Conservation (phyloP, 2,329 filamentous ascomycete genomes). For the Fusarium globosum region DNA sequence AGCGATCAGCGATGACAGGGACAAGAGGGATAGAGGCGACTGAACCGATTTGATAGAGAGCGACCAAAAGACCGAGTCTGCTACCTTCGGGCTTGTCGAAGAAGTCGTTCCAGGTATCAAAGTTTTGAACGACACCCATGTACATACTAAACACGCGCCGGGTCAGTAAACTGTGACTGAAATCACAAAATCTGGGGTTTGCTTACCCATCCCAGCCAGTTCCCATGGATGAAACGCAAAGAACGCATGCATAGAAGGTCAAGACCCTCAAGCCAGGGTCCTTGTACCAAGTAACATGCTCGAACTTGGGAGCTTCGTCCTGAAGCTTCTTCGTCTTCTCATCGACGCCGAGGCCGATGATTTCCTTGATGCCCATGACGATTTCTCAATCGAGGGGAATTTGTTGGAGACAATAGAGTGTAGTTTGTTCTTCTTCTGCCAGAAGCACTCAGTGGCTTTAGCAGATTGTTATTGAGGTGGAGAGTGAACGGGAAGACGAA, state of each 20-base stretch:
- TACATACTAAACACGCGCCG: slow-evolving; percentile 67
- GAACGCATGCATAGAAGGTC: slow-evolving; percentile 48
- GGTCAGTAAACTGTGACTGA: slow-evolving; percentile 61
- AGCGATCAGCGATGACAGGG: slow-evolving; percentile 57
- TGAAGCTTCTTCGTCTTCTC: slow-evolving; percentile 41
- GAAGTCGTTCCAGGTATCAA: slow-evolving; percentile 64
- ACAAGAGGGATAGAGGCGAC: slow-evolving; percentile 59
- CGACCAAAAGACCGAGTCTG: slow-evolving; percentile 61
- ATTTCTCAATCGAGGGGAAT: background rate
- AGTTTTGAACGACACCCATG: slow-evolving; percentile 58
- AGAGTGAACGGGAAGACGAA: background rate
- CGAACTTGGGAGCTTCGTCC: slow-evolving; percentile 61
- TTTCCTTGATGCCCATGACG: slow-evolving; percentile 25
- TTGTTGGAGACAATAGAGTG: background rate
- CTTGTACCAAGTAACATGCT: slow-evolving; percentile 66
- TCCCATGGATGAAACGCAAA: slow-evolving; percentile 30
- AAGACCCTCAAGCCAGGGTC: slow-evolving; percentile 69
- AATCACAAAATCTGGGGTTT: slow-evolving; percentile 65
- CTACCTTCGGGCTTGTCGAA: slow-evolving; percentile 50
- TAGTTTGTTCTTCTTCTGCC: background rate
- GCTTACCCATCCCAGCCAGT: slow-evolving; percentile 39
- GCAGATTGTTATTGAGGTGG: slow-evolving; percentile 2
- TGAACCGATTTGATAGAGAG: slow-evolving; percentile 63
- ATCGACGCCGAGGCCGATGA: slow-evolving; percentile 22
- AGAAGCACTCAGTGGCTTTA: background rate